Evolutionary conservation across 2,329 filamentous ascomycete genomes (phyloP), one percentile per base, ranked within the genome.

Genomic region (Ceratocystis eucalypticola): DNA sequence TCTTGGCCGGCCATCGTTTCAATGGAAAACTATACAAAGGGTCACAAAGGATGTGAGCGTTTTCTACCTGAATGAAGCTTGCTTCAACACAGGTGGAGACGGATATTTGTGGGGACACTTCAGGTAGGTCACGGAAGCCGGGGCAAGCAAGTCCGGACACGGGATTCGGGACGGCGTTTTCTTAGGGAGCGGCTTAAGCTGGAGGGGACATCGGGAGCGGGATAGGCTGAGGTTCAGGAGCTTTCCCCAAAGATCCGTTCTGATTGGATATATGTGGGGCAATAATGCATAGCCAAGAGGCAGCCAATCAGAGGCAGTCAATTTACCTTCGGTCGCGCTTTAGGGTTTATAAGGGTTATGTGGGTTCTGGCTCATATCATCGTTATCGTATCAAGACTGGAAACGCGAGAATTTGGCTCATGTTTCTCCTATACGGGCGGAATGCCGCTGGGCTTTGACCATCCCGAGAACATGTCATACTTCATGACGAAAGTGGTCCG

Each of bases 1-100:
- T 99, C 94, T 84, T 97, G 92, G 45, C 61, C 67, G 33, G 66
- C 48, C 66, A 68, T 68, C 12, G 33, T 44, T 63, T 15, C 44
- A 33, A 6, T 25, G 62, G 62, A 30, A 59, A 37, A n/a, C 55
- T 59, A 20, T 25, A 15, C 22, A n/a, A 25, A n/a, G 7, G 17
- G 33, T 37, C n/a, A 33, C 25, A 20, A 30, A 30, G n/a, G 33
- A n/a, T 17, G 53, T 30, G 41, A 12, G 48, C 7, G 8, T 44
- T n/a, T 45, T 45, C 30, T 62, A 20, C 20, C 17, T 15, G 37
- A 41, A 15, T 12, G 37, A 41, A 41, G 37, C 37, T 41, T n/a
- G 10, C 20, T 44, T 25, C 22, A 50, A 33, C 7, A 25, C n/a
- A n/a, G 22, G 62, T 55, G 20, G n/a, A 22, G 10, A 3, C 20